Evolutionary conservation across 176 grass and related monocot genomes (phyloP), one percentile per base, ranked within the genome.

Genomic region (Puccinellia tenuiflora): DNA sequence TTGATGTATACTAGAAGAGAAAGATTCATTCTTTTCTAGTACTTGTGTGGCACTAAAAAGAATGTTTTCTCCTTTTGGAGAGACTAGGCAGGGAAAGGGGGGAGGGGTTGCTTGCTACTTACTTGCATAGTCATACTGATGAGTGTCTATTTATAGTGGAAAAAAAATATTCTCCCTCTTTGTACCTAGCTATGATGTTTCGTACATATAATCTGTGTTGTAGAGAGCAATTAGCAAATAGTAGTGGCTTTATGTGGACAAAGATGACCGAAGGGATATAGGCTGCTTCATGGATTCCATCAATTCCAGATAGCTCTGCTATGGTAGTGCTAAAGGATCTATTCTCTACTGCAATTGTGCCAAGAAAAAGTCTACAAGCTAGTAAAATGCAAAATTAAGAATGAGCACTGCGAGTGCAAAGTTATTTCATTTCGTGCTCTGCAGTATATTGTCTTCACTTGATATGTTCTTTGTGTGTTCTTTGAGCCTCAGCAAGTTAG

Each of bases 291-390:
- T 48, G 61, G 50, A 80, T 73, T 3, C 68, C 39, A 72, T 72
- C 68, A 72, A 55, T 74, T 85, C 81, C 6, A 68, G 55, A 79
- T 79, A 72, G 31, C 63, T 46, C 78, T 88, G 35, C 61, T 31
- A 28, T 26, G 29, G 39, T 66, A 33, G 20, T 56, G 33, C 16
- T 34, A 12, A 30, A 63, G 35, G 16, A 88, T 79, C 64, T 84
- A 73, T 67, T 88, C 66, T 73, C 31, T 56, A 73, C 20, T 56
- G 15, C 3, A 20, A 28, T 73, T 64, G 25, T 73, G 65, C 7
- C 43, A 64, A 76, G 18, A 82, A 40, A 26, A 52, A 42, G 9
- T 18, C 47, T 88, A 73, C 55, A 57, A 14, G 33, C 61, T 35
- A 81, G 79, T 77, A 29, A 55, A 21, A 57, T 81, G 57, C 70